Evolutionary conservation across 2,329 filamentous ascomycete species (phyloP).

Genomic region (Camptophora hylomeconis): DNA sequence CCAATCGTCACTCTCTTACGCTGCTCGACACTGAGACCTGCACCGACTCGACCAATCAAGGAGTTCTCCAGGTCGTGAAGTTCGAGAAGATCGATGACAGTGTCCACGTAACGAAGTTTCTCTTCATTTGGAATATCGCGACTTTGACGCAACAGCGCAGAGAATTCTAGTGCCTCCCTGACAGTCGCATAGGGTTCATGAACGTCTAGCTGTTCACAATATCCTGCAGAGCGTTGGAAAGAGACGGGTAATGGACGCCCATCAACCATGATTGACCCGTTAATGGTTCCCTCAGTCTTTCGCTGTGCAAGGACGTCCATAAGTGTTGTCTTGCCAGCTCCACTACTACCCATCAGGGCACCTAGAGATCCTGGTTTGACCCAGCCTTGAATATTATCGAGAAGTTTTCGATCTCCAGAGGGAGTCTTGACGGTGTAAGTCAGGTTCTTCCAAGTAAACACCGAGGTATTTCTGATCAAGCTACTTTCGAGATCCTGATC

Average conservation of each 20-base stretch:
- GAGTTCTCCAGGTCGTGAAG: slow-evolving; percentile 52
- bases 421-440: slow-evolving; percentile 54
- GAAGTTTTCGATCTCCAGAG: slow-evolving; percentile 39
- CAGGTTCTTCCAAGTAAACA: slow-evolving; percentile 65
- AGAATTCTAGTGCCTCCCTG: slow-evolving; percentile 53
- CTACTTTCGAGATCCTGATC: slow-evolving; percentile 21
- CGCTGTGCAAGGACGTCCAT: slow-evolving; percentile 63
- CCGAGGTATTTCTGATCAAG: slow-evolving; percentile 49
- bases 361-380: slow-evolving; percentile 66
- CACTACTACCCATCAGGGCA: slow-evolving; percentile 65
- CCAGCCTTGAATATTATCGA: slow-evolving; percentile 60
- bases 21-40: slow-evolving; percentile 47
- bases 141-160: slow-evolving; percentile 48
- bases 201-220: slow-evolving; percentile 56
- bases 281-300: slow-evolving; percentile 48
- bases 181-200: slow-evolving; percentile 55
- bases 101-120: slow-evolving; percentile 52
- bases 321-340: slow-evolving; percentile 63
- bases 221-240: slow-evolving; percentile 56
- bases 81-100: slow-evolving; percentile 51
- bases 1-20: slow-evolving; percentile 59
- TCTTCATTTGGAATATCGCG: slow-evolving; percentile 38
- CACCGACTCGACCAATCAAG: slow-evolving; percentile 35
- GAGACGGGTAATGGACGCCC: slow-evolving; percentile 45
- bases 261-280: slow-evolving; percentile 54